These are phyloP conservation scores for Barnettozyma sucrosica DNA, from an alignment of 805 yeast species.

Conservation along the genomic window DNA sequence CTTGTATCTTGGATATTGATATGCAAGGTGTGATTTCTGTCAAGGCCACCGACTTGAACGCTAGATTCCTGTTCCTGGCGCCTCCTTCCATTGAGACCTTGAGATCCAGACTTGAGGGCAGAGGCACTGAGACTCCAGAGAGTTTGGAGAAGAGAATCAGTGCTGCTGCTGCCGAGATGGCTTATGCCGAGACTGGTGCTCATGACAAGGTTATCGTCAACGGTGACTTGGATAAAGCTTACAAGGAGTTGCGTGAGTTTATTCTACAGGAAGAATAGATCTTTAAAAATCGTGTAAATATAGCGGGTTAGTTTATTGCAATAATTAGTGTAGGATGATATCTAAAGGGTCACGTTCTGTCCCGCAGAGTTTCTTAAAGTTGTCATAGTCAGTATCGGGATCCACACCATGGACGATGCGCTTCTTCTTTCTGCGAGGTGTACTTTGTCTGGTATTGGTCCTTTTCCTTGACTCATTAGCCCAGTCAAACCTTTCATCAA, in stretches of 20 bases:
- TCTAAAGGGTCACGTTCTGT: slow-evolving; percentile 19
- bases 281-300: not conserved
- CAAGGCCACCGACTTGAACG: slow-evolving; percentile 74
- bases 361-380: slow-evolving; percentile 11
- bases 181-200: slow-evolving; percentile 83
- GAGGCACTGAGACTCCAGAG: slow-evolving; percentile 95
- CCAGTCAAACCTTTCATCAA: slow-evolving; percentile 15
- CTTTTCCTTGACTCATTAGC: not conserved
- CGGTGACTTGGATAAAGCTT: slow-evolving; percentile 88
- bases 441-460: too few relatives aligned
- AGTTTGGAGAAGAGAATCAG: slow-evolving; percentile 75
- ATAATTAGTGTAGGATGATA: slow-evolving; percentile 5
- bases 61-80: slow-evolving; percentile 79
- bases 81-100: slow-evolving; percentile 89
- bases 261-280: slow-evolving; percentile 40
- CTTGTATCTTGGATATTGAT: slow-evolving; percentile 93
- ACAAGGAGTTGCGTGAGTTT: slow-evolving; percentile 71
- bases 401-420: slow-evolving; percentile 3
- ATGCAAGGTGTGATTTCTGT: slow-evolving; percentile 98
- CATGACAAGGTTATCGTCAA: slow-evolving; percentile 87
- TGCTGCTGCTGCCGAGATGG: slow-evolving; percentile 87
- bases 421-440: slow-evolving; percentile 3
- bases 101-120: slow-evolving; percentile 65
- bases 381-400: slow-evolving; percentile 3
- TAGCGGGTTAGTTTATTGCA: not conserved